Conservation (phyloP, 352 stramenopile genomes). For the Phytophthora cryptogea region DNA sequence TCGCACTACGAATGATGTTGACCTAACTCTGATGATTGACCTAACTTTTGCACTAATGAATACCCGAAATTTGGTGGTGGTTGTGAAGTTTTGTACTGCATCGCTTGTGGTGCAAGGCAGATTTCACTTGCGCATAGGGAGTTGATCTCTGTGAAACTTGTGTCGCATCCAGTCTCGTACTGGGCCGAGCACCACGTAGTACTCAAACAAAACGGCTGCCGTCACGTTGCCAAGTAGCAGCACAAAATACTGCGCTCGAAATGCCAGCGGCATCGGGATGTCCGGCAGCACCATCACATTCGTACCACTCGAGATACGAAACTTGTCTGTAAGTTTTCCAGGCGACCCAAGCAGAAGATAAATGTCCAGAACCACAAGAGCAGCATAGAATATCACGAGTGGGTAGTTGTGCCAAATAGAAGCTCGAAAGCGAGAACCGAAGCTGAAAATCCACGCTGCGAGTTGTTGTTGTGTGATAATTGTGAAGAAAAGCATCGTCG, state of each 20-base stretch:
- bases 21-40: too few relatives aligned
- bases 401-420: slow-evolving; percentile 39
- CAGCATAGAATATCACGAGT: slow-evolving; percentile 25
- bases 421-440: slow-evolving; percentile 42
- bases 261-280: slow-evolving; percentile 50
- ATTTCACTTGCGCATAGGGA: slow-evolving; percentile 45
- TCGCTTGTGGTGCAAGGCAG: not conserved
- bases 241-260: slow-evolving; percentile 42
- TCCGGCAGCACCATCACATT: slow-evolving; percentile 57
- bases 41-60: not conserved
- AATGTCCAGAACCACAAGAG: slow-evolving; percentile 28
- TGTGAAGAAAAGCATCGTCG: slow-evolving; percentile 40
- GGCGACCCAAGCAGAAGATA: slow-evolving; percentile 40
- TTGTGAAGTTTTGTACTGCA: not conserved
- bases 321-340: slow-evolving; percentile 37
- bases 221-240: slow-evolving; percentile 42
- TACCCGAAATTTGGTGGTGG: not conserved
- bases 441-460: slow-evolving; percentile 36
- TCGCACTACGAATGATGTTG: not conserved
- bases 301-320: slow-evolving; percentile 50
- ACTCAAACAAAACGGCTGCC: slow-evolving; percentile 46
- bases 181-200: slow-evolving; percentile 43
- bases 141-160: slow-evolving; percentile 59
- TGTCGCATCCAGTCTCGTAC: slow-evolving; percentile 53
- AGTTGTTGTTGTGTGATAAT: slow-evolving; percentile 34